Base-by-base conservation (phyloP, 805 yeast species). In the Candida ipomoeae region DNA sequence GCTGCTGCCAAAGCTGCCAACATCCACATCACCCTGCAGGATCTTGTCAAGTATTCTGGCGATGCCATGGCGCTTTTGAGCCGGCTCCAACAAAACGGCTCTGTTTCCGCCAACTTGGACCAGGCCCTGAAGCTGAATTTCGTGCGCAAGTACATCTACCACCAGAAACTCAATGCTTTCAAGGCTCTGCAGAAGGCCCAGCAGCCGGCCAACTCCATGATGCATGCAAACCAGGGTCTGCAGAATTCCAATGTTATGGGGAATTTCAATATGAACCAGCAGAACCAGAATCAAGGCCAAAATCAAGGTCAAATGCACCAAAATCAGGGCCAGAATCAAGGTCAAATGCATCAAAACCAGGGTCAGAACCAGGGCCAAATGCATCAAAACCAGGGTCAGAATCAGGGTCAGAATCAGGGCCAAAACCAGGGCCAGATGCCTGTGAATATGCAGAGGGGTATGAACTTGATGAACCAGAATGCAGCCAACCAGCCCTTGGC, bases 51-150 rank as follows among this genome's bases (percentile, higher is more conserved):
- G 56, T 70, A 71, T 56, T 64, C 67, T 35, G 58, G 67, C 8
- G 76, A 70, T 42, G 78, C 78, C 2, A 61, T 73, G 69, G 62
- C 66, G n/a, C 56, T 71, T 26, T 63, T 73, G 49, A 48, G 57
- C 18, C 60, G 70, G 44, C 59, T 74, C 46, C 76, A 73, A 49
- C 67, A 67, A 13, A 66, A 62, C 46, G 66, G 73, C 4, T 62
- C 71, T 1, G 62, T 73, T 29, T 71, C 61, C 38, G 56, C 63
- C 5, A 64, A 65, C 35, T 60, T 73, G 53, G 76, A 72, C 48
- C 71, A 62, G 40, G 49, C 60, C 13, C 75, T 67, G 51, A 69
- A 66, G 55, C 76, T 71, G 47, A 66, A 58, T 44, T 73, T 71
- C 50, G 66, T 74, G 29, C 58, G 69, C 31, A 70, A 68, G 53